Conservation (phyloP, 2,329 filamentous ascomycete species). For the Cercospora sp. region DNA sequence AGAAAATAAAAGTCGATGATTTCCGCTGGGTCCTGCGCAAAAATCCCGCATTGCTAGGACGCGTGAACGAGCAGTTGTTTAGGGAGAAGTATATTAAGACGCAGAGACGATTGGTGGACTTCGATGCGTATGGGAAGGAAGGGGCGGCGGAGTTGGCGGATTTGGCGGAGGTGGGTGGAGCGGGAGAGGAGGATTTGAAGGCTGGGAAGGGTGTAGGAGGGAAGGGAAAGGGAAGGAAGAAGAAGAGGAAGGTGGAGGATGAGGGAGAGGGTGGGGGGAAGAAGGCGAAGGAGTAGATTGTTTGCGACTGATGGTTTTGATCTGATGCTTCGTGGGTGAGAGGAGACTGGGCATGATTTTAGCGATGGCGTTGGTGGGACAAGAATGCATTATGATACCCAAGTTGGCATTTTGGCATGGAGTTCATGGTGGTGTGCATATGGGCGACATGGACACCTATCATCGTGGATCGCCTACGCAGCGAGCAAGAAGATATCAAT, state of each 20-base stretch:
- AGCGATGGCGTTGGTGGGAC: not conserved
- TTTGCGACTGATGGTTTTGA: not conserved
- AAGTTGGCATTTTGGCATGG: not conserved
- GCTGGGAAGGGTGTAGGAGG: constrained; percentile 30
- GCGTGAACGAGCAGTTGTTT: constrained; percentile 84
- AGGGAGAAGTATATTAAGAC: constrained; percentile 85
- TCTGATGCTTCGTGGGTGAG: not conserved
- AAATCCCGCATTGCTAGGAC: constrained; percentile 81
- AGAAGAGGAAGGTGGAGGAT: constrained; percentile 35
- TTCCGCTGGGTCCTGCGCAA: constrained; percentile 91
- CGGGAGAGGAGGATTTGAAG: constrained; percentile 48
- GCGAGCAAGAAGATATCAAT: too few species aligned
- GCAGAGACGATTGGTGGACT: constrained; percentile 72
- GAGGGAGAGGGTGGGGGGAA: constrained; percentile 19
- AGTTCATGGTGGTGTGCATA: too few species aligned
- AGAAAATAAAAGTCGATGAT: constrained; percentile 98
- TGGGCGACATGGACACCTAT: too few species aligned
- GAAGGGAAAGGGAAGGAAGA: constrained; percentile 35
- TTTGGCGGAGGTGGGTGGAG: constrained; percentile 61
- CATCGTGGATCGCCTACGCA: too few species aligned
- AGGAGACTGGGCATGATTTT: not conserved
- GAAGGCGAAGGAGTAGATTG: constrained; percentile 11
- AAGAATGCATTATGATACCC: not conserved
- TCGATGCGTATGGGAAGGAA: constrained; percentile 62
- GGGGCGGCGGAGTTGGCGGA: constrained; percentile 42